Percentiles rank a stretch among this genome's conserved stretches.
phyloP scores from a whole-genome alignment of 257 asterid species.

The Hygrophila difformis region DNA sequence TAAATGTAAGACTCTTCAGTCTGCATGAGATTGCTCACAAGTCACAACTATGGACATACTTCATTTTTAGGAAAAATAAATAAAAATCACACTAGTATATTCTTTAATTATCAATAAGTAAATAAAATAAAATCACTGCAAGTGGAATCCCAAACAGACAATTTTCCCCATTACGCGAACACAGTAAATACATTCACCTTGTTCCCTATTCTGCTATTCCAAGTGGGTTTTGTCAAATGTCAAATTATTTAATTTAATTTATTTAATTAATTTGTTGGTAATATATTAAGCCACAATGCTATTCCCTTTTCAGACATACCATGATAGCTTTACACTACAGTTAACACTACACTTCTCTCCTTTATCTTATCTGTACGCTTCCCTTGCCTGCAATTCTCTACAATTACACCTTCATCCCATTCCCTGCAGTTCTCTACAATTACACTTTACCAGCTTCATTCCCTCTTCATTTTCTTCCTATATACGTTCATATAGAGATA shows the following conservation, averaged over 20 bases:
- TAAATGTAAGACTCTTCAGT: too few species aligned
- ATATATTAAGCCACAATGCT: background rate
- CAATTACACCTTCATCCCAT: constrained; percentile 31
- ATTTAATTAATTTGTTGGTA: too few species aligned
- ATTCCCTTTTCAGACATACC: constrained; percentile 40
- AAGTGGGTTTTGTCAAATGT: constrained; percentile 23
- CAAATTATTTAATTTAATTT: background rate
- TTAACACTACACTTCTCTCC: constrained; percentile 21
- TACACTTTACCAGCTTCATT: background rate
- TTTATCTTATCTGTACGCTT: constrained; percentile 37
- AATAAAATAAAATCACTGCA: background rate
- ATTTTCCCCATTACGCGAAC: constrained; percentile 16
- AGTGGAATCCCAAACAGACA: constrained; percentile 24
- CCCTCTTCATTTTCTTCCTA: too few species aligned
- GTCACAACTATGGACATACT: background rate
- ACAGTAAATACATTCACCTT: constrained; percentile 20
- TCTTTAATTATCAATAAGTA: constrained; percentile 8
- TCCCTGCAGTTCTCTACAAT: constrained; percentile 11
- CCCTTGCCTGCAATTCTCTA: constrained; percentile 29
- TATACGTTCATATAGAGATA: too few species aligned
- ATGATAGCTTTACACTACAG: constrained; percentile 37
- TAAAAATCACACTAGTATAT: background rate
- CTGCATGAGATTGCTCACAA: too few species aligned
- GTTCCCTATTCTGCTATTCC: constrained; percentile 19
- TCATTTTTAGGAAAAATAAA: background rate